Conservation (phyloP, 768 basidiomycete genomes). For the Russula ochroleuca region DNA sequence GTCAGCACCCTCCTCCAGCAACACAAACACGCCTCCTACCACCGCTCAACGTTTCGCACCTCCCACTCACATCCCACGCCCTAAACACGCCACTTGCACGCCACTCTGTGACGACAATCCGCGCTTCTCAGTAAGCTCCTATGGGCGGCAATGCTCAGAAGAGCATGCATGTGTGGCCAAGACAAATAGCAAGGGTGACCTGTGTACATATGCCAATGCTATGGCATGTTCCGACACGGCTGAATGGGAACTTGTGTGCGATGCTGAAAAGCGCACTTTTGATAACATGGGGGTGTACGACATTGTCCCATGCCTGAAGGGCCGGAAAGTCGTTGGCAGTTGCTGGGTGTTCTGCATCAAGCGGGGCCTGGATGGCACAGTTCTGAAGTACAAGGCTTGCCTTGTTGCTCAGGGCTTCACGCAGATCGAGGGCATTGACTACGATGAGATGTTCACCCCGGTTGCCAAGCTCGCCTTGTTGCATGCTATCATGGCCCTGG, state of each 20-base stretch:
- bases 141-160: too few relatives aligned
- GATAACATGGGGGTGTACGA: constrained; percentile 7
- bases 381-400: constrained; percentile 37
- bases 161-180: too few relatives aligned
- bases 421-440: constrained; percentile 38
- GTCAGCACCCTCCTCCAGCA: too few relatives aligned
- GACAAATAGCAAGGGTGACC: too few relatives aligned
- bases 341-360: constrained; percentile 29
- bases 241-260: background rate
- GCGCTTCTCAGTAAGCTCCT: too few relatives aligned
- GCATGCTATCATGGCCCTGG: background rate
- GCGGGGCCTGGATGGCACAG: constrained; percentile 30
- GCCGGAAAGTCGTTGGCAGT: background rate
- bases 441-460: constrained; percentile 9
- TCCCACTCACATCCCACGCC: too few relatives aligned
- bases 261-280: background rate
- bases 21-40: too few relatives aligned
- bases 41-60: too few relatives aligned
- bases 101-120: too few relatives aligned
- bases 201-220: background rate
- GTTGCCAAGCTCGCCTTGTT: constrained; percentile 25
- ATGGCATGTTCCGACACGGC: background rate
- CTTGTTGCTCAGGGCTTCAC: constrained; percentile 39
- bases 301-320: background rate
- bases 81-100: too few relatives aligned